Evolutionary conservation across 257 asterid genomes (phyloP).

Genomic region (Ilex asprella): DNA sequence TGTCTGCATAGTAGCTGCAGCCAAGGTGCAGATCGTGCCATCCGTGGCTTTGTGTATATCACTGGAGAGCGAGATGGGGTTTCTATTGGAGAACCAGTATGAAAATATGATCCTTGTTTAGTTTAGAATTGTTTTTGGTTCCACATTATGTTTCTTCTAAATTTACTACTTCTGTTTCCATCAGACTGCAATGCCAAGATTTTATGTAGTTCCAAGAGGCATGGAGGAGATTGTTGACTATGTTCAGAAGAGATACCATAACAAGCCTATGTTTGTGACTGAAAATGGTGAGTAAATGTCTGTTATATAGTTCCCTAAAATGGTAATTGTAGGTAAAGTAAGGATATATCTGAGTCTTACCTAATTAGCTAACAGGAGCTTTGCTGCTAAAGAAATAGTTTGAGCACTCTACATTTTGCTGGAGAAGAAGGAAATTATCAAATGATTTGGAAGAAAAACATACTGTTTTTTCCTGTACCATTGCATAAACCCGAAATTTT

Average conservation of each 20-base stretch:
- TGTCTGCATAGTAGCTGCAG: conserved; percentile 48
- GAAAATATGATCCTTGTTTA: conserved; percentile 1
- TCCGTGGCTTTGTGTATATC: conserved; percentile 45
- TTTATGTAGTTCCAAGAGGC: conserved; percentile 59
- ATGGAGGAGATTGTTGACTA: conserved; percentile 51
- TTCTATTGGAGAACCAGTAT: conserved; percentile 67
- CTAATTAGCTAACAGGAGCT: too few relatives aligned
- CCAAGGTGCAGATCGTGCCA: conserved; percentile 45
- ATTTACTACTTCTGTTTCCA: neutral
- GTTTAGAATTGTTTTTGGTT: neutral
- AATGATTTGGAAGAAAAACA: too few relatives aligned
- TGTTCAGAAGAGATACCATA: conserved; percentile 48
- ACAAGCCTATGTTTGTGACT: conserved; percentile 59
- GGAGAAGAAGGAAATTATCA: too few relatives aligned
- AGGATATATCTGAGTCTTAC: neutral
- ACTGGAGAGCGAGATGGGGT: conserved; percentile 46
- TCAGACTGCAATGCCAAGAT: conserved; percentile 46
- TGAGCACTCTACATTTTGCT: too few relatives aligned
- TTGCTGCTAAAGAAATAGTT: too few relatives aligned
- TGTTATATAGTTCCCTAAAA: neutral
- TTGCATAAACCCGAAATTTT: too few relatives aligned
- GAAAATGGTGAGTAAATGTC: conserved; percentile 52
- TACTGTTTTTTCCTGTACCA: too few relatives aligned
- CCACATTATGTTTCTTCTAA: neutral
- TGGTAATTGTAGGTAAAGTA: neutral